These are phyloP conservation scores for Nigrograna mackinnonii DNA, from an alignment of 2,329 filamentous ascomycete species.

Conservation along the genomic window DNA sequence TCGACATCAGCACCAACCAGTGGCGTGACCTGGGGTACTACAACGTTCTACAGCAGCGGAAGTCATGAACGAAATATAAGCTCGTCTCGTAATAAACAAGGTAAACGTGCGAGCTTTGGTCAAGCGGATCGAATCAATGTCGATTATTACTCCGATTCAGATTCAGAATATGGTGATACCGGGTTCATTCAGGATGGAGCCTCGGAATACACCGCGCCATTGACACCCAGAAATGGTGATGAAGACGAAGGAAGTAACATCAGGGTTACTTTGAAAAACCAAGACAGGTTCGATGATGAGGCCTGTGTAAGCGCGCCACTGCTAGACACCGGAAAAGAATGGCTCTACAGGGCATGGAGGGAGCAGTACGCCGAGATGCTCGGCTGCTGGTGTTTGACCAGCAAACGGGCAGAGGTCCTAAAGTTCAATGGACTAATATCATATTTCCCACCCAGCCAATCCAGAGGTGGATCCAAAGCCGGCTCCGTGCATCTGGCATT, in stretches of 20 bases:
- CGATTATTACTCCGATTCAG: conserved; percentile 35
- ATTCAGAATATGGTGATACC: conserved; percentile 31
- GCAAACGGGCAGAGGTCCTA: conserved; percentile 60
- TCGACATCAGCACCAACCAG: conserved; percentile 46
- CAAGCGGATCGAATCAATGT: conserved; percentile 33
- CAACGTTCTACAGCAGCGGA: conserved; percentile 42
- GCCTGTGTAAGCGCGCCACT: conserved; percentile 51
- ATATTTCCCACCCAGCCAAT: conserved; percentile 29
- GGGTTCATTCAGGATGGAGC: conserved; percentile 16
- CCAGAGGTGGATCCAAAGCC: conserved; percentile 27
- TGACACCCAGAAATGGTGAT: conserved; percentile 16
- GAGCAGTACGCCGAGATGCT: conserved; percentile 62
- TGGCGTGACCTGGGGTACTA: conserved; percentile 52
- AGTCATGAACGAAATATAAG: conserved; percentile 30
- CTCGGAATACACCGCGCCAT: conserved; percentile 25
- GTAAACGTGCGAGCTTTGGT: conserved; percentile 42
- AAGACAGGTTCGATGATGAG: conserved; percentile 59
- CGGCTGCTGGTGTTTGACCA: conserved; percentile 60
- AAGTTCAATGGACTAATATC: conserved; percentile 55
- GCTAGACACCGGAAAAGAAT: conserved; percentile 52
- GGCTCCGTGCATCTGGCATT: conserved; percentile 26
- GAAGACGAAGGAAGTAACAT: conserved; percentile 29
- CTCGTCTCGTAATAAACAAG: conserved; percentile 36
- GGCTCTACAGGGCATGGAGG: conserved; percentile 57
- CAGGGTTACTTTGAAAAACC: conserved; percentile 59